Evolutionary conservation across 2,329 filamentous ascomycete species (phyloP), one percentile per base, ranked within the genome.

Genomic region (Sclerotinia spermophila): DNA sequence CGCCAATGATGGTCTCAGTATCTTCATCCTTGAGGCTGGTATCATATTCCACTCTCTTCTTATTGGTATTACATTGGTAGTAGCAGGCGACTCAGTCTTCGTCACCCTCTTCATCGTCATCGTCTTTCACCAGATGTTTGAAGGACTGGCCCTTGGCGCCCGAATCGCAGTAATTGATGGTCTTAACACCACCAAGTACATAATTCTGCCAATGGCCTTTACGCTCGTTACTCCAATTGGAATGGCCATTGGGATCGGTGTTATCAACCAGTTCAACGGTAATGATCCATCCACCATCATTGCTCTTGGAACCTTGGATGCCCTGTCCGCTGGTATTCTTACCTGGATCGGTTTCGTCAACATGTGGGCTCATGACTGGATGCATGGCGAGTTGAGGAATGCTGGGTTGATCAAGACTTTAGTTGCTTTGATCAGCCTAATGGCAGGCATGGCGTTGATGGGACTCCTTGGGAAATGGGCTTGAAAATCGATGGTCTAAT

Each of bases 291-390:
- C 84, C 2, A 94, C 91, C 0, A 83, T 93, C 55, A 80, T 94
- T 58, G 89, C 91, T 3, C 87, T 94, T 48, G 92, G 91, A 0
- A 92, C 90, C 0, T 82, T 94, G 1, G 89, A 94, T 79, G 90
- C 91, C 8, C 77, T 94, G 15, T 92, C 88, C 0, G 90, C 92
- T 0, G 92, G 92, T 40, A 92, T 95, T 59, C 83, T 94, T 44
- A 82, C 91, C n/a, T 94, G 92, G 90, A 91, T 94, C 2, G 90
- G 90, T 2, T 81, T 94, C 1, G 91, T 94, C 0, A 91, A 94
- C 81, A 93, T 94, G 90, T 90, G 89, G 87, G 90, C 90, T 3
- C 83, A 86, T 55, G 92, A 94, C 77, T 94, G 92, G 92, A 85
- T 90, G 75, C 81, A 87, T 76, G 82, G 82, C 1, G 87, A 90